These are phyloP conservation scores for Claviceps spartinae DNA, from an alignment of 2,329 filamentous ascomycete species.

Conservation along the genomic window DNA sequence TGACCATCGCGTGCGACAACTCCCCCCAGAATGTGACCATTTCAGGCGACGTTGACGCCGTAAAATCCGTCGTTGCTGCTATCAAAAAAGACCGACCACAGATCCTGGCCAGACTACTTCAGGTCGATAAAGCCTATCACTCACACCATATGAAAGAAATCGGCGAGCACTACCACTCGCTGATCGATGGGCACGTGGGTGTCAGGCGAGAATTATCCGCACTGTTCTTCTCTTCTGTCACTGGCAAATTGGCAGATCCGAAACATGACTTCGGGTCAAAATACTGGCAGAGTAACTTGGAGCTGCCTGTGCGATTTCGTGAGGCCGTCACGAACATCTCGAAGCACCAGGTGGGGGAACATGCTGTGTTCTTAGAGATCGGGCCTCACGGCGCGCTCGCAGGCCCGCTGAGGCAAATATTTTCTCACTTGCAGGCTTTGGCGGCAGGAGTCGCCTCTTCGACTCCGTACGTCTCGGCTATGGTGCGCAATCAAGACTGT, in stretches of 20 bases:
- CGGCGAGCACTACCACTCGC: background rate
- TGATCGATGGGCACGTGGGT: background rate
- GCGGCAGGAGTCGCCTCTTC: background rate
- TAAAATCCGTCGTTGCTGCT: conserved; percentile 24
- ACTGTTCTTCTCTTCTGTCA: conserved; percentile 6
- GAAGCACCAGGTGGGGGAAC: background rate
- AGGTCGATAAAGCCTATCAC: conserved; percentile 29
- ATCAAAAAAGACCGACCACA: conserved; percentile 20
- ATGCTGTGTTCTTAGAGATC: conserved; percentile 10
- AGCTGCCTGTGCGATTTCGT: conserved; percentile 6
- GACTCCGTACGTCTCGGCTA: conserved; percentile 2
- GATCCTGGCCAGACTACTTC: conserved; percentile 28
- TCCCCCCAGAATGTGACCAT: conserved; percentile 30
- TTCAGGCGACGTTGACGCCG: conserved; percentile 15
- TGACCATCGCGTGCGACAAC: conserved; percentile 21
- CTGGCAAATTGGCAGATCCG: background rate
- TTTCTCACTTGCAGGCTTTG: background rate
- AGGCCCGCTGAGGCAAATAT: conserved; percentile 10
- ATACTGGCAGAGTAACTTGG: conserved; percentile 9
- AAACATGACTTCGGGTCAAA: background rate
- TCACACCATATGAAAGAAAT: conserved; percentile 11
- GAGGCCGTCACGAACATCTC: background rate
- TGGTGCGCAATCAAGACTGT: conserved; percentile 5
- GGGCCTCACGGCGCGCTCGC: conserved; percentile 12
- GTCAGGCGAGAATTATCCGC: background rate